Percentiles rank a stretch among this genome's conserved stretches.
These are phyloP conservation scores for Penicillium subrubescens DNA, from an alignment of 495 filamentous ascomycete species.

Conservation along the genomic window DNA sequence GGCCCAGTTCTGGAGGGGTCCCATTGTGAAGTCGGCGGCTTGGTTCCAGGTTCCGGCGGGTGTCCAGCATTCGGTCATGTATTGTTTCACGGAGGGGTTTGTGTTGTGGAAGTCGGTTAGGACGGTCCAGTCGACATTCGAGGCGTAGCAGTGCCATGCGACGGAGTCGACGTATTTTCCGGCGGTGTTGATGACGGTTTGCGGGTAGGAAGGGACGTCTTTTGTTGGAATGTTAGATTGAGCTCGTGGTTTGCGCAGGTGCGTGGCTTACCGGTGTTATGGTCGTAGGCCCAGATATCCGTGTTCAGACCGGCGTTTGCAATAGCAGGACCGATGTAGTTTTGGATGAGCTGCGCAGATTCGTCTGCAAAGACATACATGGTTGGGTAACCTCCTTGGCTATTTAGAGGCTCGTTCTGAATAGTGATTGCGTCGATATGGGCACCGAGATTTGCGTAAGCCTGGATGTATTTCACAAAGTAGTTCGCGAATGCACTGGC, in stretches of 20 bases:
- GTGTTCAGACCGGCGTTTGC: constrained; percentile 43
- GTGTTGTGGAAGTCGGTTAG: constrained; percentile 49
- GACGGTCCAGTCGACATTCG: constrained; percentile 50
- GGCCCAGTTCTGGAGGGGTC: constrained; percentile 60
- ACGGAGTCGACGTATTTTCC: constrained; percentile 47
- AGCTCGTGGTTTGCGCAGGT: no score
- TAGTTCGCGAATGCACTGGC: constrained; percentile 51
- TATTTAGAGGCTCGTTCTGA: constrained; percentile 61
- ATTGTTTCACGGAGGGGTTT: constrained; percentile 50
- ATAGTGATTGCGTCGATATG: constrained; percentile 57
- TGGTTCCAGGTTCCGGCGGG: constrained; percentile 51
- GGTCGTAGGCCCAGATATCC: constrained; percentile 57
- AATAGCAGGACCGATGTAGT: constrained; percentile 52
- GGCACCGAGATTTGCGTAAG: constrained; percentile 45
- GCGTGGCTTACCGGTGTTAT: constrained; percentile 62
- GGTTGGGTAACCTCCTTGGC: constrained; percentile 52
- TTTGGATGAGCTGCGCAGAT: constrained; percentile 47
- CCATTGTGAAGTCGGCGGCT: constrained; percentile 55
- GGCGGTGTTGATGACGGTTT: constrained; percentile 48
- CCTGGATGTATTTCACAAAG: constrained; percentile 59
- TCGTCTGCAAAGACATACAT: constrained; percentile 58
- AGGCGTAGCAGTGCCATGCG: constrained; percentile 61
- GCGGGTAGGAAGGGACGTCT: constrained; percentile 46
- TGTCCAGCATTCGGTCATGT: constrained; percentile 64
- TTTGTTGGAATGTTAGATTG: constrained; percentile 12